Evolutionary conservation across 2,329 filamentous ascomycete species (phyloP).

Genomic region (Fusarium nodosum): DNA sequence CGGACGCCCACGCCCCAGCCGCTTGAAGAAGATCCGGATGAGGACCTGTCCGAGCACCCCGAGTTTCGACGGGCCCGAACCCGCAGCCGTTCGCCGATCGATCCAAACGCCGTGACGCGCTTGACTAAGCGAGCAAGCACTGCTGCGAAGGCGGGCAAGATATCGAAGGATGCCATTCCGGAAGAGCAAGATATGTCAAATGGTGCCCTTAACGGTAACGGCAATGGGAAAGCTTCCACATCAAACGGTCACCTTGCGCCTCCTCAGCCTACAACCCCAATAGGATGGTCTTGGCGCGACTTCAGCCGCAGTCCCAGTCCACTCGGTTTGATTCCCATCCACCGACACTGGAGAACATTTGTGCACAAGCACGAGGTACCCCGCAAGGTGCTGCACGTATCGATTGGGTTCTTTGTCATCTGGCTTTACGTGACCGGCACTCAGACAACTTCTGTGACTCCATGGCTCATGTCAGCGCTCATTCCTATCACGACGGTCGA

Average conservation of each 20-base stretch:
- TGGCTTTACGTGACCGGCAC: constrained; percentile 85
- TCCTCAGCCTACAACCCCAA: constrained; percentile 68
- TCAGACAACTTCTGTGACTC: constrained; percentile 83
- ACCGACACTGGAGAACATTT: constrained; percentile 89
- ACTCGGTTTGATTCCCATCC: constrained; percentile 93
- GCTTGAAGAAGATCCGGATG: constrained; percentile 70
- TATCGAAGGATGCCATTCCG: constrained; percentile 38
- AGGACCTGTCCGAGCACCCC: constrained; percentile 61
- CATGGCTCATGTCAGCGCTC: constrained; percentile 83
- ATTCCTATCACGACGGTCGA: constrained; percentile 88
- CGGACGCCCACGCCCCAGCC: constrained; percentile 68
- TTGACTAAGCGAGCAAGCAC: constrained; percentile 65
- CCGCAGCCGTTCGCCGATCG: constrained; percentile 77
- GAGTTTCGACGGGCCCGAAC: constrained; percentile 74
- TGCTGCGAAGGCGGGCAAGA: constrained; percentile 50
- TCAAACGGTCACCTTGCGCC: constrained; percentile 78
- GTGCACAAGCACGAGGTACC: constrained; percentile 98
- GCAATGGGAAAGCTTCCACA: constrained; percentile 51
- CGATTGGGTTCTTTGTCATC: constrained; percentile 93
- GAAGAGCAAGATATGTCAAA: constrained; percentile 50
- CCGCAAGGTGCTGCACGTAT: constrained; percentile 92
- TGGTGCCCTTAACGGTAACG: constrained; percentile 52
- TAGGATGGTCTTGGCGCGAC: constrained; percentile 84
- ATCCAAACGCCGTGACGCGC: constrained; percentile 64
- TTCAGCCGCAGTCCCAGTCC: constrained; percentile 93